Conservation (phyloP, 2,329 filamentous ascomycete genomes). For the Talaromyces sp. region DNA sequence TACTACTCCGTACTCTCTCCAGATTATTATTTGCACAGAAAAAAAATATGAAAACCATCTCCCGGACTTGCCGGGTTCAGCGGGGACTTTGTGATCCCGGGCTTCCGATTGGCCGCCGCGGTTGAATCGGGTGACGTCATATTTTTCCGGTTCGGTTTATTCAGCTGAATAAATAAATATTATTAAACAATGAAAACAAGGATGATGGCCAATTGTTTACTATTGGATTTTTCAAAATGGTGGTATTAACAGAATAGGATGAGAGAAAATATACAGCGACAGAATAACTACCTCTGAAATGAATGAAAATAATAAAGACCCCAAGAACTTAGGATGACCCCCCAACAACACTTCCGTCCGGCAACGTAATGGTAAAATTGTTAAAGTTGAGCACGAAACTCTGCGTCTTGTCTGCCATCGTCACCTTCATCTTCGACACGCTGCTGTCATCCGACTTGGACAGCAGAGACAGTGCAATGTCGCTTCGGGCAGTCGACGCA, state of each 20-base stretch:
- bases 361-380: slow-evolving; percentile 29
- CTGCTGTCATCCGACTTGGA: slow-evolving; percentile 19
- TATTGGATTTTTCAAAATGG: background rate
- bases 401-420: slow-evolving; percentile 18
- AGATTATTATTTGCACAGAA: background rate
- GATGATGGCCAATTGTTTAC: too few relatives aligned
- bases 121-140: background rate
- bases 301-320: background rate
- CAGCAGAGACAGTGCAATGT: slow-evolving; percentile 29
- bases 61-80: slow-evolving; percentile 1
- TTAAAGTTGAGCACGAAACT: slow-evolving; percentile 32
- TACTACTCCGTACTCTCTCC: background rate
- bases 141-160: background rate
- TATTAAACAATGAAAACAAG: background rate
- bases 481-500: slow-evolving; percentile 24
- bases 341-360: slow-evolving; percentile 27
- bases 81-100: background rate
- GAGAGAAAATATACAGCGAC: background rate
- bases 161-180: background rate
- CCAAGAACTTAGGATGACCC: background rate
- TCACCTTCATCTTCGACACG: slow-evolving; percentile 18
- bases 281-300: background rate
- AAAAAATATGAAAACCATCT: background rate
- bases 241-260: background rate
- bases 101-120: slow-evolving; percentile 10